Base-by-base conservation (phyloP, 768 basidiomycete species). In the Podaxis mareebaensis region DNA sequence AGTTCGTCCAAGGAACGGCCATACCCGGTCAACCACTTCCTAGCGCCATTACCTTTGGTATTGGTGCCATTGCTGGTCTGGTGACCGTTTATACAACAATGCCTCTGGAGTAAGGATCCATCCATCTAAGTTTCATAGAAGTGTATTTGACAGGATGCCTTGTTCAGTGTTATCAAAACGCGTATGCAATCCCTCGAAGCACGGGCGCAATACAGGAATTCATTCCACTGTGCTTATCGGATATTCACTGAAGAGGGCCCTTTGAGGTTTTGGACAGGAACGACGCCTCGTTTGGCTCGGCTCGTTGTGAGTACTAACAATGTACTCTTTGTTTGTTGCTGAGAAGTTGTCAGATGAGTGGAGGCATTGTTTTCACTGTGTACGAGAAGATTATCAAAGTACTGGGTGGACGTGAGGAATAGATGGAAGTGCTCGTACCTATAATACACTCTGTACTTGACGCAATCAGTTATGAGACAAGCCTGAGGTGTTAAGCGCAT, bases 151-250 rank as follows among this genome's bases (percentile, higher is more conserved):
- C 42, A 11, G 13, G 24, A 33, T 30, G 53, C 13, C 20, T 52
- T n/a, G 2, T 62, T 13, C 67, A 96, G 95, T 71, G 95, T 98
- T 33, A 86, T 99, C 76, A 99, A 99, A 78, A 99, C 97, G 11
- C 87, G 96, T 26, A 99, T 99, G 97, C 97, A 99, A 75, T 89
- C 93, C 4, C 81, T 99, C 10, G 84, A 85, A 61, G 97, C 96
- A 0, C 81, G 85, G 10, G 76, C 81, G 24, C 89, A 95, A 64
- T 99, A 99, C 73, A 86, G 89, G 40, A 98, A 99, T 71, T 89
- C 95, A 2, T 92, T 98, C 78, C 95, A 99, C 69, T 99, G 96
- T 68, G 96, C 89, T 4, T 96, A 97, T 71, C 84, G 96, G 52
- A 95, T 98, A 71, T 88, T 94, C 66, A 94, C 89, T 0, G 96